Evolutionary conservation across 169 alveolate genomes (phyloP).

Genomic region (Plasmodium malariae): DNA sequence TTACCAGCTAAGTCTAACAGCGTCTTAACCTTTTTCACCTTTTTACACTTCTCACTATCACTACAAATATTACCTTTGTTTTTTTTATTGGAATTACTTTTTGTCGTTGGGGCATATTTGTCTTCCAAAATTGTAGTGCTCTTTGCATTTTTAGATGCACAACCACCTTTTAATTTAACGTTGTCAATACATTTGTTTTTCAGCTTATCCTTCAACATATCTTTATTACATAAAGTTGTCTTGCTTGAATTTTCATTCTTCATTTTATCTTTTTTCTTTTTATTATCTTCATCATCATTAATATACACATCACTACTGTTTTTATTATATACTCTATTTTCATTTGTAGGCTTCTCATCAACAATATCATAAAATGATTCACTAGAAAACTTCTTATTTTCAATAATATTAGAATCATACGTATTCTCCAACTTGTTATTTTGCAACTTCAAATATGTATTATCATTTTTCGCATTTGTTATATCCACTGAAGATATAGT

Average conservation of each 20-base stretch:
- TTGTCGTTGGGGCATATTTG: background rate
- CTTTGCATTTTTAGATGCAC: background rate
- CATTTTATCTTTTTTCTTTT: background rate
- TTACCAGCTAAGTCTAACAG: slow-evolving; percentile 44
- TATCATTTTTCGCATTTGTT: background rate
- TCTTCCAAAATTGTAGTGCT: background rate
- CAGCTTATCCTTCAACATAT: background rate
- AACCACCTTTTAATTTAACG: slow-evolving; percentile 1
- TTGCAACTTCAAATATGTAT: background rate
- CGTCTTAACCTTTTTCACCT: slow-evolving; percentile 40
- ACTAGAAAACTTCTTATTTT: background rate
- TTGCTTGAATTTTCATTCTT: background rate
- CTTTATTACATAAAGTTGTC: background rate
- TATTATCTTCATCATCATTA: slow-evolving; percentile 6
- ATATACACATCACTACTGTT: background rate
- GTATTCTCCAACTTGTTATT: background rate
- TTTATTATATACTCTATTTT: background rate
- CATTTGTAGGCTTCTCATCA: background rate
- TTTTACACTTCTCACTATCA: slow-evolving; percentile 55
- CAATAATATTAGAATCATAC: background rate
- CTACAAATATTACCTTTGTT: slow-evolving; percentile 1
- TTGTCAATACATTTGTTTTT: background rate
- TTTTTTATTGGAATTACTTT: slow-evolving; percentile 1
- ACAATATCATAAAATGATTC: background rate
- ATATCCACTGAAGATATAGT: background rate